A percentile compares a stretch with the other conserved stretches of the same genome.
Conservation (phyloP, 164 flowering plant species). For the Kalanchoe fedtschenkoi region DNA sequence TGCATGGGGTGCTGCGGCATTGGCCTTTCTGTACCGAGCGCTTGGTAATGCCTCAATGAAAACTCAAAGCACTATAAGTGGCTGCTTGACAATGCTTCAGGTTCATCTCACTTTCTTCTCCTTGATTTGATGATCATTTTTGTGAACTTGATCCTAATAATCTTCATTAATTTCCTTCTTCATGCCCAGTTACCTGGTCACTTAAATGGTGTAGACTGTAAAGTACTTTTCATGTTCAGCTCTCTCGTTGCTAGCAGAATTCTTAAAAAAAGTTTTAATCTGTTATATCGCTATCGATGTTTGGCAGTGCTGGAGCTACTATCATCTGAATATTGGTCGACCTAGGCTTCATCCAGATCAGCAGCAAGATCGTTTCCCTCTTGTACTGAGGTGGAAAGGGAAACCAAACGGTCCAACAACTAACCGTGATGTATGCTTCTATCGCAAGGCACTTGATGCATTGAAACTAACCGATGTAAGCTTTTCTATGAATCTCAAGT, state of each 20-base stretch:
- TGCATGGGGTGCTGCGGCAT: conserved; percentile 78
- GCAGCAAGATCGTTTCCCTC: conserved; percentile 48
- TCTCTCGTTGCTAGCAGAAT: too few relatives aligned
- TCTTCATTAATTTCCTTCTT: not conserved
- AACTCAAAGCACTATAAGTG: conserved; percentile 69
- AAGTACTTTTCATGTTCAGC: too few relatives aligned
- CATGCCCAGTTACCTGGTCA: too few relatives aligned
- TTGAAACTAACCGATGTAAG: conserved; percentile 50
- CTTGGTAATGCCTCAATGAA: conserved; percentile 64
- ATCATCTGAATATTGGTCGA: conserved; percentile 56
- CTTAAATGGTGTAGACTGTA: too few relatives aligned
- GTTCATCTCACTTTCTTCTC: conserved; percentile 14
- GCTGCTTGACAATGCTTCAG: conserved; percentile 64
- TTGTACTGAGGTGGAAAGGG: conserved; percentile 74
- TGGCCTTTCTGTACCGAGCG: conserved; percentile 62
- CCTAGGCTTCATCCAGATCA: conserved; percentile 51
- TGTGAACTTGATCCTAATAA: not conserved
- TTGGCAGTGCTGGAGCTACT: conserved; percentile 70
- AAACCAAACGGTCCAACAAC: conserved; percentile 62
- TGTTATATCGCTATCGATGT: not conserved
- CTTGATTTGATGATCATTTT: not conserved
- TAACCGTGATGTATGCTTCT: conserved; percentile 62
- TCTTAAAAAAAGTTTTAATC: too few relatives aligned
- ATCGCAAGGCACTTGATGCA: conserved; percentile 58
- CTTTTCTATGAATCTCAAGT: not conserved